Evolutionary conservation across 495 filamentous ascomycete genomes (phyloP), one percentile per base, ranked within the genome.

Genomic region (Penicillium robsamsonii): DNA sequence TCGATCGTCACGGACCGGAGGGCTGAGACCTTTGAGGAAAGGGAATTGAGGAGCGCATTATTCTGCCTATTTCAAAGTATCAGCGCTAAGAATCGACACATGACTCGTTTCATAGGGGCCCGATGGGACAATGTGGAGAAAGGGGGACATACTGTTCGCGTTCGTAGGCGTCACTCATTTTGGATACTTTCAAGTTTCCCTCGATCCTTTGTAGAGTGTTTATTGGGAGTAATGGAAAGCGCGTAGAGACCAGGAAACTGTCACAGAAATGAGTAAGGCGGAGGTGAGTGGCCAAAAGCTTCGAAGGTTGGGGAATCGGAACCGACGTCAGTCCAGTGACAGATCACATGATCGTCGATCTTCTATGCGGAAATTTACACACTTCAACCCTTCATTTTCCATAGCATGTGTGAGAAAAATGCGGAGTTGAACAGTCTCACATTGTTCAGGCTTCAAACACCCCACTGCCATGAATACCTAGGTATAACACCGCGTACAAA

Each of bases 1-100:
- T 97, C 90, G 43, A 97, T 85, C n/a, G 94, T 98, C n/a, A 98
- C 91, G 61, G 87, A 87, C 65, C 92, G 92, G 50, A 98, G 82
- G 33, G 91, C 90, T 43, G 89, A 89, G 30, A 97, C 91, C 72
- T 98, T 98, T 25, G 81, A 80, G 15, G 89, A 86, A 22, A 98
- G 87, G 64, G 95, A 92, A 63, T 91, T 87, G 48, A 98, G 88
- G 68, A 94, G 92, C 64, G 90, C 86, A 75, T 96, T 96, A 76
- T 98, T 98, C 75, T 98, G 94, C 72, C 84, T 86, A 64, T 15
- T 45, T 18, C 10, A 9, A 31, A n/a, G 27, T 50, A 42, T 65
- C 44, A 63, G 63, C 47, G 15, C 50, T 17, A 15, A 15, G 25
- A n/a, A 17, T 48, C 13, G 10, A 17, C 2, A n/a, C 35, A n/a